These are phyloP conservation scores for Gymnopus androsaceus DNA, from an alignment of 1,284 basidiomycete genomes.

Conservation along the genomic window DNA sequence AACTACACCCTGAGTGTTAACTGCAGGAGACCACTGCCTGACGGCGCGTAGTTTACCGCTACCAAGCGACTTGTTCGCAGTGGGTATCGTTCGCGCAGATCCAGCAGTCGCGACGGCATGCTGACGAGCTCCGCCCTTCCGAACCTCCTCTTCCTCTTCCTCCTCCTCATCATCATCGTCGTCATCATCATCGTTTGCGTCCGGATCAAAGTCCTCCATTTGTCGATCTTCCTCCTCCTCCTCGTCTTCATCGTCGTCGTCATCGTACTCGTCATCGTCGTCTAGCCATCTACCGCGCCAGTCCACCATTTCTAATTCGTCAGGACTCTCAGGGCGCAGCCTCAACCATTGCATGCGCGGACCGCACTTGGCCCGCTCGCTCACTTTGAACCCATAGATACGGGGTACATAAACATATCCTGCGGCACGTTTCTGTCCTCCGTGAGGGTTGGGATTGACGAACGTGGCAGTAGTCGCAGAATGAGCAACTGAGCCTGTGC, in stretches of 20 bases:
- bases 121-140: not conserved
- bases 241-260: conserved; percentile 60
- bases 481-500: conserved; percentile 47
- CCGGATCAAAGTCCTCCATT: conserved; percentile 84
- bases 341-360: conserved; percentile 97
- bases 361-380: conserved; percentile 83
- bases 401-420: conserved; percentile 88
- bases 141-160: conserved; percentile 34
- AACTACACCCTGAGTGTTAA: not conserved
- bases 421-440: conserved; percentile 83
- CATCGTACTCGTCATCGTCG: conserved; percentile 62
- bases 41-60: conserved; percentile 12
- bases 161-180: conserved; percentile 57
- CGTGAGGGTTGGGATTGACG: conserved; percentile 81
- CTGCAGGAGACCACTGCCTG: conserved; percentile 10
- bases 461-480: conserved; percentile 49
- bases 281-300: conserved; percentile 86
- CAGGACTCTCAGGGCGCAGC: conserved; percentile 75
- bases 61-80: conserved; percentile 17
- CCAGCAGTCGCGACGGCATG: conserved; percentile 24
- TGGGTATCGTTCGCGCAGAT: conserved; percentile 53
- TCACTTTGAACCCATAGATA: conserved; percentile 92
- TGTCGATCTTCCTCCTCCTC: conserved; percentile 69
- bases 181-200: conserved; percentile 65
- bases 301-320: conserved; percentile 86